Evolutionary conservation across 1,284 basidiomycete species (phyloP).

Genomic region (Cutaneotrichosporon arboriforme): DNA sequence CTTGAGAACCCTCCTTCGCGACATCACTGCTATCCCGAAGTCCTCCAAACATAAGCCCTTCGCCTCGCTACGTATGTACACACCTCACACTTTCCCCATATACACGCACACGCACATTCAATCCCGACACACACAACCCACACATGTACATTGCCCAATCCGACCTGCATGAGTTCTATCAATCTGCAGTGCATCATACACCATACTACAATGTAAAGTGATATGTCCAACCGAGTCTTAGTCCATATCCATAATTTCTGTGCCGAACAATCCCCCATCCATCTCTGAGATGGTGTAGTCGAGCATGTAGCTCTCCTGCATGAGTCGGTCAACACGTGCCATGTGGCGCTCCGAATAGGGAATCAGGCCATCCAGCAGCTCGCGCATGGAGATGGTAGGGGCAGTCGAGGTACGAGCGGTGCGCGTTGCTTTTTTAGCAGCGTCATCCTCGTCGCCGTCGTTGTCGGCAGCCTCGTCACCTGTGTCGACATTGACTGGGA

Average conservation of each 20-base stretch:
- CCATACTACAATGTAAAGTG: background rate
- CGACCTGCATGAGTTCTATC: background rate
- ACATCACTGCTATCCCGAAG: too few relatives aligned
- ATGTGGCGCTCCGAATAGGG: constrained; percentile 94
- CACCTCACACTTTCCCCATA: too few relatives aligned
- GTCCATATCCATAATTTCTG: constrained; percentile 41
- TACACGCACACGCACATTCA: background rate
- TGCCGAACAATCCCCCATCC: constrained; percentile 57
- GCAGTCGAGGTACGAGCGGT: constrained; percentile 9
- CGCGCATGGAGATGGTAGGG: constrained; percentile 53
- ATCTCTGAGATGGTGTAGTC: constrained; percentile 89
- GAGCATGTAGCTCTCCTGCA: constrained; percentile 89
- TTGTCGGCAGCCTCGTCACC: constrained; percentile 40
- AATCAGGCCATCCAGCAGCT: constrained; percentile 75
- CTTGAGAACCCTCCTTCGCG: too few relatives aligned
- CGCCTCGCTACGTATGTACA: too few relatives aligned
- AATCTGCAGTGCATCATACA: background rate
- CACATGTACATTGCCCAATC: background rate
- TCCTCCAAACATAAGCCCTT: too few relatives aligned
- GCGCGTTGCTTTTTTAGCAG: constrained; percentile 19
- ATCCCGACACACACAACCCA: background rate
- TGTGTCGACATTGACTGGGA: constrained; percentile 10
- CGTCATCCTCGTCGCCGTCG: constrained; percentile 27
- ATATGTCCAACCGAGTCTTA: background rate
- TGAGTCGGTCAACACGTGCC: constrained; percentile 71